Conservation (phyloP, 129 eudicot species). For the Dittrichia graveolens region DNA sequence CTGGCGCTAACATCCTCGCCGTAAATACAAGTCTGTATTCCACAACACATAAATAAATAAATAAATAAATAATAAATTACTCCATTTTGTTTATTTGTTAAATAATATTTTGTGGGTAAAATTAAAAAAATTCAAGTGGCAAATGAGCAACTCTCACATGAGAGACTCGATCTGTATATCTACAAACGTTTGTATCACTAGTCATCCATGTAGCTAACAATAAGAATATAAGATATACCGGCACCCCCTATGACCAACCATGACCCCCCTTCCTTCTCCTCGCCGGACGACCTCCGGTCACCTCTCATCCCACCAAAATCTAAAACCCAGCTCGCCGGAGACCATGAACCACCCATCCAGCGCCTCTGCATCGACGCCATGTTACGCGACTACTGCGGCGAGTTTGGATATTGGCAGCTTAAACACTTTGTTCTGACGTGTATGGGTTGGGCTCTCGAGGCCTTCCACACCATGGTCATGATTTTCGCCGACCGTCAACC, state of each 20-base stretch:
- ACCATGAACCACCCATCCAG: constrained; percentile 35
- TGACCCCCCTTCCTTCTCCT: constrained; percentile 5
- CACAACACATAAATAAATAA: too few relatives aligned
- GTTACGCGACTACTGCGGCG: constrained; percentile 80
- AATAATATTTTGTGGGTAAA: too few relatives aligned
- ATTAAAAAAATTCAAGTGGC: background rate
- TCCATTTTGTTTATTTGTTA: too few relatives aligned
- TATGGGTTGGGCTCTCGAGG: constrained; percentile 91
- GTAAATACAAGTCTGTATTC: too few relatives aligned
- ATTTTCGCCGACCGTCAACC: constrained; percentile 96
- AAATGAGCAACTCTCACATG: background rate
- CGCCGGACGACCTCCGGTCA: constrained; percentile 41
- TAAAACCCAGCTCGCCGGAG: constrained; percentile 24
- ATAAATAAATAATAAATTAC: too few relatives aligned
- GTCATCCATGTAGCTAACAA: background rate
- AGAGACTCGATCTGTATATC: background rate
- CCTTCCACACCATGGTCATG: constrained; percentile 95
- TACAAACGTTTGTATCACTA: background rate
- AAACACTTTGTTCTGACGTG: constrained; percentile 76
- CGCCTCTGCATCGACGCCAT: constrained; percentile 77
- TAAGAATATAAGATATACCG: background rate
- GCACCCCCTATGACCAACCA: constrained; percentile 21
- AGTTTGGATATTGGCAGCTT: constrained; percentile 88
- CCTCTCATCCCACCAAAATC: constrained; percentile 41
- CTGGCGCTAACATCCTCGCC: too few relatives aligned